Percentiles rank a stretch among this genome's conserved stretches.
Evolutionary conservation across 2,329 filamentous ascomycete genomes (phyloP).

Genomic region (Phoma sp.): DNA sequence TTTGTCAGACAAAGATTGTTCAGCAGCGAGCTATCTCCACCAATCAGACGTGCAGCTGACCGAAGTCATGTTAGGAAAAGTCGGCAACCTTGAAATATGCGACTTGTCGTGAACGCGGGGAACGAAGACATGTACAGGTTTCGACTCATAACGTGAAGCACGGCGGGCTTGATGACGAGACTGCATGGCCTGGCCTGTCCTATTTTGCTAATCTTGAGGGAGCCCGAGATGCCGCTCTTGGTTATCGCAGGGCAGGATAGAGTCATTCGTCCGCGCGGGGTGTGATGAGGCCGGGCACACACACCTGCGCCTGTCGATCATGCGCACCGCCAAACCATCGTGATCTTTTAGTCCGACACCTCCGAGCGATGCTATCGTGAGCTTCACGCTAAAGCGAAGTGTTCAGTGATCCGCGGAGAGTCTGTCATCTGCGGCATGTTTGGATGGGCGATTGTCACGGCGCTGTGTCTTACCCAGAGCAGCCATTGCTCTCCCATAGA

Average conservation of each 20-base stretch:
- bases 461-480: background rate
- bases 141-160: conserved; percentile 12
- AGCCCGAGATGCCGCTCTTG: conserved; percentile 22
- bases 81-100: conserved; percentile 18
- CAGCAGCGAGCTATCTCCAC: conserved; percentile 27
- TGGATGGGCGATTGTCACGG: background rate
- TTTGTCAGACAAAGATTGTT: conserved; percentile 41
- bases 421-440: conserved; percentile 7
- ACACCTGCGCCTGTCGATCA: conserved; percentile 18
- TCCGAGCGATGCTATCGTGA: conserved; percentile 12
- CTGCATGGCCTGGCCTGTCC: conserved; percentile 9
- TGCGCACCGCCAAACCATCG: conserved; percentile 8
- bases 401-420: conserved; percentile 2
- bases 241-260: conserved; percentile 12
- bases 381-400: background rate
- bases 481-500: conserved; percentile 5
- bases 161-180: conserved; percentile 9
- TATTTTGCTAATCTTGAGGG: background rate
- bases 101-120: conserved; percentile 6
- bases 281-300: background rate
- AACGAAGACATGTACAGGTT: background rate
- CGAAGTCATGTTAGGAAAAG: background rate
- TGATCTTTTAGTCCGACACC: conserved; percentile 12
- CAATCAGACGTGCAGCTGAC: conserved; percentile 24
- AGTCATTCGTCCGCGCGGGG: conserved; percentile 24